phyloP scores from a whole-genome alignment of 2,329 filamentous ascomycete species.

The Nemania serpens region DNA sequence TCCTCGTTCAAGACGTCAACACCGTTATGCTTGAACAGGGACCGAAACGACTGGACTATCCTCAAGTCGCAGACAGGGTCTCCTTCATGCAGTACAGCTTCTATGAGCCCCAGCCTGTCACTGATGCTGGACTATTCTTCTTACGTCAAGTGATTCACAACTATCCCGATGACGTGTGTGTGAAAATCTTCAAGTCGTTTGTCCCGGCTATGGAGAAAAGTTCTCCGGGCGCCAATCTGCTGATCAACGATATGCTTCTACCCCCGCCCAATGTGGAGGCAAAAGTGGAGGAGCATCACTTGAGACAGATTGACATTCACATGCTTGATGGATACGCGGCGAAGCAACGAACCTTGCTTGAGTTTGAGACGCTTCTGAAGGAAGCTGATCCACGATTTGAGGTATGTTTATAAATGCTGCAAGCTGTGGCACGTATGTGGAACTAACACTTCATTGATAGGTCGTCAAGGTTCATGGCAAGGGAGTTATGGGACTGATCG shows the following conservation, averaged over 20 bases:
- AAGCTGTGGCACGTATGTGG: too few relatives aligned
- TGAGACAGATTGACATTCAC: slow-evolving; percentile 41
- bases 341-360: slow-evolving; percentile 32
- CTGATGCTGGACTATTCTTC: slow-evolving; percentile 17
- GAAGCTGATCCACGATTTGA: slow-evolving; percentile 29
- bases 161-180: slow-evolving; percentile 10
- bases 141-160: slow-evolving; percentile 25
- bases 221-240: slow-evolving; percentile 32
- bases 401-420: too few relatives aligned
- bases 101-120: slow-evolving; percentile 21
- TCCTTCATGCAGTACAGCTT: slow-evolving; percentile 25
- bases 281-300: slow-evolving; percentile 30
- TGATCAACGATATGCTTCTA: slow-evolving; percentile 43
- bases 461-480: slow-evolving; percentile 12
- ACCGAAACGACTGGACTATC: slow-evolving; percentile 1
- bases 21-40: slow-evolving; percentile 24
- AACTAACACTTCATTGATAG: slow-evolving; percentile 1
- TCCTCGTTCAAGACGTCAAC: slow-evolving; percentile 26
- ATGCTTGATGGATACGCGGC: slow-evolving; percentile 39
- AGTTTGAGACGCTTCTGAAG: slow-evolving; percentile 33
- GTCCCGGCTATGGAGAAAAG: slow-evolving; percentile 29
- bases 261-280: slow-evolving; percentile 32
- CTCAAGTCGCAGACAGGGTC: slow-evolving; percentile 7
- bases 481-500: slow-evolving; percentile 17
- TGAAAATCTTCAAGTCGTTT: slow-evolving; percentile 26